phyloP scores from a whole-genome alignment of 495 filamentous ascomycete genomes.

The Saxophila tyrrhenica region DNA sequence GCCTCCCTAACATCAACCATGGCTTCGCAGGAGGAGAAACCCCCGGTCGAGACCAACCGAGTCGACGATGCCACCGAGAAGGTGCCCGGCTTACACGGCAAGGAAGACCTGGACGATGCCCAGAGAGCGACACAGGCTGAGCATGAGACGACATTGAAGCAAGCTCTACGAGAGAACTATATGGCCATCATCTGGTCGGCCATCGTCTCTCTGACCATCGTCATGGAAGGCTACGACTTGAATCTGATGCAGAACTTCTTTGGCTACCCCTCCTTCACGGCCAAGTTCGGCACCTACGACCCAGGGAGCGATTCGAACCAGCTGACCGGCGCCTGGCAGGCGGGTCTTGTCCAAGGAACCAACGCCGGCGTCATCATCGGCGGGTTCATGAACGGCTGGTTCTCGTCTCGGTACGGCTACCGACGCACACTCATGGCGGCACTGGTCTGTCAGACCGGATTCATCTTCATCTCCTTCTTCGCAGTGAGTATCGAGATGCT shows the following conservation, averaged over 20 bases:
- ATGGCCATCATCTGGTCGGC: slow-evolving; percentile 36
- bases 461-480: slow-evolving; percentile 42
- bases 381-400: neutral
- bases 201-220: slow-evolving; percentile 3
- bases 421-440: slow-evolving; percentile 22
- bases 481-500: slow-evolving; percentile 24
- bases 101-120: neutral
- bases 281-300: slow-evolving; percentile 17
- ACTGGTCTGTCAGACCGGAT: slow-evolving; percentile 28
- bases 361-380: neutral
- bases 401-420: slow-evolving; percentile 16
- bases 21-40: too few relatives aligned
- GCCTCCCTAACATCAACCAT: too few relatives aligned
- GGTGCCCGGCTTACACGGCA: neutral
- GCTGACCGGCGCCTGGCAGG: neutral
- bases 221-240: slow-evolving; percentile 17
- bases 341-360: neutral
- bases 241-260: slow-evolving; percentile 20
- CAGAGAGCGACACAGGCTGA: too few relatives aligned
- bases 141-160: slow-evolving; percentile 20
- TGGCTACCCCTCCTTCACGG: slow-evolving; percentile 22
- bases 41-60: too few relatives aligned
- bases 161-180: slow-evolving; percentile 37
- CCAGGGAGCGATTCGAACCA: slow-evolving; percentile 12
- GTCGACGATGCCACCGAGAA: neutral